phyloP scores from a whole-genome alignment of 2,329 filamentous ascomycete genomes.

The Cladosporium sphaerospermum region DNA sequence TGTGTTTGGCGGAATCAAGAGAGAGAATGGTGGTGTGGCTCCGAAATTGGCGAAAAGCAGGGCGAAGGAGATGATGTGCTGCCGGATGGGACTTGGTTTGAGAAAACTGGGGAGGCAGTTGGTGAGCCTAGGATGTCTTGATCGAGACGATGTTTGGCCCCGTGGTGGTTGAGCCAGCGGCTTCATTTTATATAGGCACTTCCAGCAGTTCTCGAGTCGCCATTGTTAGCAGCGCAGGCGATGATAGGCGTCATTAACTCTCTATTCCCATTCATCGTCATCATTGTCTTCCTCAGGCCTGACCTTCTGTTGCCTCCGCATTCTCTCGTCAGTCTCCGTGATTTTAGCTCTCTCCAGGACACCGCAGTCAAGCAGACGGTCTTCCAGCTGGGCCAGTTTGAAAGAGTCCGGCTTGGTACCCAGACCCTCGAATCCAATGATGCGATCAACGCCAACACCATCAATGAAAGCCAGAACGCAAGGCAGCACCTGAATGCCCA shows the following conservation, averaged over 20 bases:
- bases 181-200: too few species aligned
- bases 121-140: neutral
- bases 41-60: slow-evolving; percentile 2
- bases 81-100: slow-evolving; percentile 6
- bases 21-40: slow-evolving; percentile 4
- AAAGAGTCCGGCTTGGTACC: slow-evolving; percentile 49
- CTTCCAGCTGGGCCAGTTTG: slow-evolving; percentile 49
- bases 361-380: slow-evolving; percentile 44
- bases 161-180: too few species aligned
- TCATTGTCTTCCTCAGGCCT: slow-evolving; percentile 40
- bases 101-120: neutral
- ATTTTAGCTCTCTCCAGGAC: slow-evolving; percentile 49
- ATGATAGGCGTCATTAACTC: too few species aligned
- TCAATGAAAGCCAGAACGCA: slow-evolving; percentile 54
- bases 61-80: slow-evolving; percentile 5
- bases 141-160: too few species aligned
- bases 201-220: too few species aligned
- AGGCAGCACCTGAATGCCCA: slow-evolving; percentile 53
- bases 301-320: slow-evolving; percentile 27
- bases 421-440: slow-evolving; percentile 55
- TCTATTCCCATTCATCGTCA: slow-evolving; percentile 28
- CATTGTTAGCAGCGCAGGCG: too few species aligned
- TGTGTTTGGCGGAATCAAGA: neutral
- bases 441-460: slow-evolving; percentile 49
- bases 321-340: slow-evolving; percentile 37